These are phyloP conservation scores for Lyophyllum shimeji DNA, from an alignment of 768 basidiomycete species.

Conservation along the genomic window DNA sequence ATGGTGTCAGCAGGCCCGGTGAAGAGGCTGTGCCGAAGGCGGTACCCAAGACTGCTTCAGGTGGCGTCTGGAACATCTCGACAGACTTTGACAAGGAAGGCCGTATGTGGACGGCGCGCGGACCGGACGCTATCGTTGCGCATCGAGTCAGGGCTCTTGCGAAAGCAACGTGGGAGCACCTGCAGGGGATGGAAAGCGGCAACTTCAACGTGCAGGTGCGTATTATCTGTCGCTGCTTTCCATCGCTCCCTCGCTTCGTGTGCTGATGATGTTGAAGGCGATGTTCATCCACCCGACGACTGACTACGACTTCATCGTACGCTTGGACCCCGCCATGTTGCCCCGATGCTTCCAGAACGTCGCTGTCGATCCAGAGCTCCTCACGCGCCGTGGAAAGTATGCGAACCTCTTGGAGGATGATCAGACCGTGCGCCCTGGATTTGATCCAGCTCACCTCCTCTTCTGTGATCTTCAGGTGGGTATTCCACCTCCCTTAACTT, in stretches of 20 bases:
- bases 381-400: slow-evolving; percentile 43
- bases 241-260: background rate
- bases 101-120: slow-evolving; percentile 68
- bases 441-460: slow-evolving; percentile 74
- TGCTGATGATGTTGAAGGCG: slow-evolving; percentile 41
- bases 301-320: slow-evolving; percentile 85
- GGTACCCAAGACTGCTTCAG: slow-evolving; percentile 21
- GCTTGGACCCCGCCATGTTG: slow-evolving; percentile 61
- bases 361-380: slow-evolving; percentile 44
- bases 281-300: slow-evolving; percentile 82
- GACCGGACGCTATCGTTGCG: slow-evolving; percentile 72
- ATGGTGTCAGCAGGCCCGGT: slow-evolving; percentile 36
- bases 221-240: background rate
- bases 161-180: slow-evolving; percentile 63
- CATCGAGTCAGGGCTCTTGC: slow-evolving; percentile 73
- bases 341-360: slow-evolving; percentile 79
- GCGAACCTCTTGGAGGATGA: slow-evolving; percentile 42
- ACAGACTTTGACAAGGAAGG: slow-evolving; percentile 81
- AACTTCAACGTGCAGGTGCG: slow-evolving; percentile 59
- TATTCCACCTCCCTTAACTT: background rate
- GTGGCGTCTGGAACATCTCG: slow-evolving; percentile 72
- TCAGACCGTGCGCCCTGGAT: slow-evolving; percentile 57
- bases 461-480: slow-evolving; percentile 73
- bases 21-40: slow-evolving; percentile 19
- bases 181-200: slow-evolving; percentile 53